These are phyloP conservation scores for Simplicillium sp. DNA, from an alignment of 2,329 filamentous ascomycete species.

Conservation along the genomic window DNA sequence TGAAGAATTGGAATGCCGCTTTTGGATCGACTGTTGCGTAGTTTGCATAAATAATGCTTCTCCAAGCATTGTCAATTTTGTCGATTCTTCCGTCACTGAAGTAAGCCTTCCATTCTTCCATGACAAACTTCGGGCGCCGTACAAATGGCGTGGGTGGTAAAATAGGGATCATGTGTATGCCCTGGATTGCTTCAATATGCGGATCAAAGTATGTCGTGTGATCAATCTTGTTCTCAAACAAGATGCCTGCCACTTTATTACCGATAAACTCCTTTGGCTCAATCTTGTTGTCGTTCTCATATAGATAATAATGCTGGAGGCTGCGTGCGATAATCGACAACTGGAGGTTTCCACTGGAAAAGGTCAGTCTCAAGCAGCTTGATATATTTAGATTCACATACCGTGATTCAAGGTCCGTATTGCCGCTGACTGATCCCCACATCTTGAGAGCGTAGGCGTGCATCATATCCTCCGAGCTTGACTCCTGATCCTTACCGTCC, in stretches of 20 bases:
- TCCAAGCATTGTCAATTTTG: constrained; percentile 67
- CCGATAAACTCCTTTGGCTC: constrained; percentile 69
- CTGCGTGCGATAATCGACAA: constrained; percentile 67
- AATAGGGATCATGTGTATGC: constrained; percentile 78
- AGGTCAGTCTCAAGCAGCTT: constrained; percentile 7
- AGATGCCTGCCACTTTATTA: constrained; percentile 63
- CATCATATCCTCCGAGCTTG: constrained; percentile 84
- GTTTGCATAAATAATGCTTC: constrained; percentile 75
- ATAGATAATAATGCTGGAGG: constrained; percentile 74
- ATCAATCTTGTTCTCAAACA: constrained; percentile 94
- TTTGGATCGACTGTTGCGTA: constrained; percentile 66
- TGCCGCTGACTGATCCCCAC: constrained; percentile 76
- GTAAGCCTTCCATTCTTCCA: constrained; percentile 72
- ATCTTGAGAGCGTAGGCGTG: constrained; percentile 82
- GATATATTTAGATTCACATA: constrained; percentile 15
- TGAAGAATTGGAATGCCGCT: constrained; percentile 68
- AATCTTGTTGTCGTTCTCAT: constrained; percentile 55
- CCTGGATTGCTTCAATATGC: constrained; percentile 61
- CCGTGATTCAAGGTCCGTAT: constrained; percentile 70
- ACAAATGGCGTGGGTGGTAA: constrained; percentile 59
- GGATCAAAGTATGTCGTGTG: constrained; percentile 83
- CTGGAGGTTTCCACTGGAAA: constrained; percentile 63
- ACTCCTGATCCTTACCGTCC: constrained; percentile 81
- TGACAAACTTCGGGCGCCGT: constrained; percentile 60
- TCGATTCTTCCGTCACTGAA: constrained; percentile 62